Percentiles rank a stretch among this genome's conserved stretches.
Evolutionary conservation across 768 basidiomycete genomes (phyloP).

Genomic region (Chiua virens): DNA sequence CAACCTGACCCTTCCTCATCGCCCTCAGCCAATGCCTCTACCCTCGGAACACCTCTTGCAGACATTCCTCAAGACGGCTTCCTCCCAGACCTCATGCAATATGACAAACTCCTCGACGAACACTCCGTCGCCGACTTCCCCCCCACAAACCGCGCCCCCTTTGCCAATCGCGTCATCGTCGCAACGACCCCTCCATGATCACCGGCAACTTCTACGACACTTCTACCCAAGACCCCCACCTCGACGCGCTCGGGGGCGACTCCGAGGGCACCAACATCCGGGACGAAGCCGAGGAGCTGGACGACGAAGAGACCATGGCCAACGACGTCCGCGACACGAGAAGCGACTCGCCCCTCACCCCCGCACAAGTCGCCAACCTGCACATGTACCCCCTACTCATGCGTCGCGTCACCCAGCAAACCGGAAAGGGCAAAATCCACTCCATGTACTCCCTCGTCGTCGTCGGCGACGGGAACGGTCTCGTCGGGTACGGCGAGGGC

Average conservation of each 20-base stretch:
- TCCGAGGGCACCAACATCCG: not conserved
- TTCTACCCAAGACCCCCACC: constrained; percentile 3
- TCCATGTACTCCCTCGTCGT: constrained; percentile 63
- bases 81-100: constrained; percentile 62
- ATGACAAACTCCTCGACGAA: constrained; percentile 62
- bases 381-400: constrained; percentile 42
- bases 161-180: constrained; percentile 63
- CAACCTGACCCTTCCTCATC: constrained; percentile 5
- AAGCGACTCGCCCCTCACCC: constrained; percentile 16
- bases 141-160: constrained; percentile 51
- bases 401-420: constrained; percentile 81
- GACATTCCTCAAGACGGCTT: constrained; percentile 26
- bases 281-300: constrained; percentile 15
- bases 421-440: constrained; percentile 87
- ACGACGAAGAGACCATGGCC: constrained; percentile 21
- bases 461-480: constrained; percentile 79
- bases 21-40: constrained; percentile 1
- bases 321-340: constrained; percentile 13
- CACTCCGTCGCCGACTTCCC: constrained; percentile 54
- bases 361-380: constrained; percentile 31
- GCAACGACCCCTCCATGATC: constrained; percentile 74
- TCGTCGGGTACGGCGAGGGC: constrained; percentile 81
- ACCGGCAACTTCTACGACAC: constrained; percentile 32
- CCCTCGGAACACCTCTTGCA: constrained; percentile 16
- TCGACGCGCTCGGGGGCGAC: constrained; percentile 8